phyloP scores from a whole-genome alignment of 108 stramenopile genomes.

The Pseudonitzschia delicatissima region DNA sequence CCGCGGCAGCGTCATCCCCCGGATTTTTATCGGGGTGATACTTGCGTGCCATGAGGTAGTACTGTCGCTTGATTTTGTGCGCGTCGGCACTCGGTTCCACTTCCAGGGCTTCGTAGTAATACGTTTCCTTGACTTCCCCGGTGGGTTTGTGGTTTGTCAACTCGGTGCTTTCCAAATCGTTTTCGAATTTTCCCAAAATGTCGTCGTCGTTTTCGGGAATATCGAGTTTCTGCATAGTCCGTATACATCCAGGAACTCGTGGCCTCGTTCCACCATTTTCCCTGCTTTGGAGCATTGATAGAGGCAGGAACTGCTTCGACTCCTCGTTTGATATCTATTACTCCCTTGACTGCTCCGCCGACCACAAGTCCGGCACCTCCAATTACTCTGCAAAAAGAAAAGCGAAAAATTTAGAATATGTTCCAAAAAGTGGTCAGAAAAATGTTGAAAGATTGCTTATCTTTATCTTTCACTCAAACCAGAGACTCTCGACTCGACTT shows the following conservation, averaged over 20 bases:
- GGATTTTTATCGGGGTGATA: no score
- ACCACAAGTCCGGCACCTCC: slow-evolving; percentile 36
- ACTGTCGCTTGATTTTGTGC: slow-evolving; percentile 84
- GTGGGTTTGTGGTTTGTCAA: slow-evolving; percentile 6
- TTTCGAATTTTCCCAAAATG: slow-evolving; percentile 43
- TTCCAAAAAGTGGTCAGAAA: neutral
- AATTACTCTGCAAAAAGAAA: slow-evolving; percentile 8
- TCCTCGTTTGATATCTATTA: slow-evolving; percentile 51
- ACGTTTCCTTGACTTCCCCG: slow-evolving; percentile 52
- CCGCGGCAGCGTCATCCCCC: slow-evolving; percentile 56
- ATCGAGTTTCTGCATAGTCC: slow-evolving; percentile 38
- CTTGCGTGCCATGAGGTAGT: slow-evolving; percentile 87
- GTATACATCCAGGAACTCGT: slow-evolving; percentile 63
- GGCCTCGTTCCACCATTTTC: slow-evolving; percentile 84
- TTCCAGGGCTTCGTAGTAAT: slow-evolving; percentile 78
- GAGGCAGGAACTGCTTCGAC: slow-evolving; percentile 54
- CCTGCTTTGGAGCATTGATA: slow-evolving; percentile 54
- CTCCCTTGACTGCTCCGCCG: slow-evolving; percentile 23
- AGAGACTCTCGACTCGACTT: no score
- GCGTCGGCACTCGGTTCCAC: slow-evolving; percentile 58
- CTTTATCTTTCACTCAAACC: no score
- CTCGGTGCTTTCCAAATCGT: slow-evolving; percentile 35
- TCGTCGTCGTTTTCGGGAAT: slow-evolving; percentile 68
- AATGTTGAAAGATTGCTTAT: neutral
- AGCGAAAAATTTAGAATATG: neutral